Base-by-base conservation (phyloP, 768 basidiomycete species). In the Xerocomellus amylosporus region DNA sequence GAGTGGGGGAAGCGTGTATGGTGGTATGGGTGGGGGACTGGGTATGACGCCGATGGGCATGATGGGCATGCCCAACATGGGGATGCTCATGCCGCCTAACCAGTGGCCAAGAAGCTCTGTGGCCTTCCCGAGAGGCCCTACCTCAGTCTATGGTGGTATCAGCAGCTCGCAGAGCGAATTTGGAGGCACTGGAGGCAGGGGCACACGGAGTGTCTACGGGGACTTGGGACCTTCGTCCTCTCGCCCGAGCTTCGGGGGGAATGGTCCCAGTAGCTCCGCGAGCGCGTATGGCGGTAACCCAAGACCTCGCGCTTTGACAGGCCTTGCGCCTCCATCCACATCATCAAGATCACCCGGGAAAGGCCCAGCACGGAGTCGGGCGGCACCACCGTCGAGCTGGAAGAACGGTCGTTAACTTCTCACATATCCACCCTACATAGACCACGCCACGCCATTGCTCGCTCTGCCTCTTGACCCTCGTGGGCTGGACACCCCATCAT, bases 181-280 rank as follows among this genome's bases (percentile, higher is more conserved):
- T 63, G 87, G 86, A 31, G 82, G 81, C 37, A 74, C 66, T 20
- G 66, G 73, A 6, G 72, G 74, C 10, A 83, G 81, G 72, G 75
- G 73, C 20, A 79, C 86, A 40, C 77, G 79, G 60, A 90, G 86
- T 61, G 83, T 80, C 44, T 90, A 90, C 61, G 90, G 88, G 13
- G 87, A 87, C 55, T 82, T 85, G 64, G 80, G 82, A 8, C 75
- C 79, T 2, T 51, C 64, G 8, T 40, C 61, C 15, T 58, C 70
- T 31, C 66, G 58, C n/a, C 6, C 60, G 10, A n/a, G n/a, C n/a
- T n/a, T n/a, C n/a, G n/a, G n/a, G n/a, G 44, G 55, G 5, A 13
- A 47, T 8, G 55, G n/a, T 8, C 56, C 58, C 5, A 55, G 26
- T 20, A 59, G 64, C 42, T 17, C 62, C 15, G 55, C 58, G 22